Evolutionary conservation across 2,329 filamentous ascomycete species (phyloP), one percentile per base, ranked within the genome.

Genomic region (Alternaria atra): DNA sequence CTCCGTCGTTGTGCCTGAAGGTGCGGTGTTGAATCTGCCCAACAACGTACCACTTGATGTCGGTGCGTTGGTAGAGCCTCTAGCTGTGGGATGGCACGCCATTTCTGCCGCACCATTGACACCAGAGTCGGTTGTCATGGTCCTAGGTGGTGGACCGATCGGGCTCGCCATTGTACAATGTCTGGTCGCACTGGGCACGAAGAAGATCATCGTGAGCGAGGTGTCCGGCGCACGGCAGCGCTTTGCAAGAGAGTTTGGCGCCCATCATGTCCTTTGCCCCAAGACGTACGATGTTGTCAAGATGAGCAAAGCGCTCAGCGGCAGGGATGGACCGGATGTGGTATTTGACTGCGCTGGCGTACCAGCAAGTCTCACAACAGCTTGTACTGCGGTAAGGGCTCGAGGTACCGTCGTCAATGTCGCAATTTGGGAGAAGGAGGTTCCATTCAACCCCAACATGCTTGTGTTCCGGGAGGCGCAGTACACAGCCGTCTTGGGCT

Each of bases 81-180:
- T 90, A 2, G 81, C 86, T 0, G 87, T 90, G 0, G 87, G 86
- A 8, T 90, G 87, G 87, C 88, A 90, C 67, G 87, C 87, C 0
- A 83, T 89, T 9, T 80, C 81, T 5, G 77, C 84, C 4, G 82
- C 82, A 0, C 81, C 82, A 0, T 74, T 87, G 35, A 80, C 80
- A 12, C 60, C 76, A 3, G 82, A 81, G 1, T 80, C 85, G 13
- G 80, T 79, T 1, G 84, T 84, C 2, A 69, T 90, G 20, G 81
- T 90, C 6, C 75, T 89, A 3, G 88, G 88, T 5, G 87, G 85
- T 0, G 88, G 88, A 0, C 88, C 88, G 0, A 89, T 90, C 48
- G 88, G 87, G 0, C 79, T 90, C 10, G 85, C 85, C 0, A 80
- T 89, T 4, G 81, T 90, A 2, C 84, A 88, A 60, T 84, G 85